Evolutionary conservation across 2,329 filamentous ascomycete genomes (phyloP).

Genomic region (Pseudogymnoascus sp.): DNA sequence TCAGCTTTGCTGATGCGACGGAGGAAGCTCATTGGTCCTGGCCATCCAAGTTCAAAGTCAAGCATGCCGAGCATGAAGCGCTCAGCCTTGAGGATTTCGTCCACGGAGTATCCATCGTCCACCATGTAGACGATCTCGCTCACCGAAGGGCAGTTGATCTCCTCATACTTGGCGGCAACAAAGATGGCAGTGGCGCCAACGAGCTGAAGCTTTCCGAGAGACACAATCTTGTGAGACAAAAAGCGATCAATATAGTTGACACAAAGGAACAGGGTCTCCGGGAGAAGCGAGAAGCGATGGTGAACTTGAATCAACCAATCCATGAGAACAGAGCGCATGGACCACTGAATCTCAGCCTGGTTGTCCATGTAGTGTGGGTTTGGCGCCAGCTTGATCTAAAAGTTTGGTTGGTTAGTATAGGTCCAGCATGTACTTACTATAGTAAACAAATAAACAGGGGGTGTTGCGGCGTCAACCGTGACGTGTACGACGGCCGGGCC

Average conservation of each 20-base stretch:
- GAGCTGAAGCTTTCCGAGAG: conserved; percentile 86
- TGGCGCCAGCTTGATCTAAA: conserved; percentile 68
- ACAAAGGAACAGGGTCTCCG: conserved; percentile 88
- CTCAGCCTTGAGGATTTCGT: conserved; percentile 95
- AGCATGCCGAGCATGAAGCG: conserved; percentile 98
- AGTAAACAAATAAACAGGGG: conserved; percentile 14
- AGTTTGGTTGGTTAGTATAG: conserved; percentile 21
- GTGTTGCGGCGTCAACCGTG: conserved; percentile 15
- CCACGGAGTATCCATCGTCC: conserved; percentile 76
- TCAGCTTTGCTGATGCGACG: conserved; percentile 96
- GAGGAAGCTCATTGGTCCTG: conserved; percentile 98
- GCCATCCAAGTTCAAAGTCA: conserved; percentile 91
- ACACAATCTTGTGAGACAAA: conserved; percentile 88
- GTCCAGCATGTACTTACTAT: conserved; percentile 18
- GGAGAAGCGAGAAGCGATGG: conserved; percentile 78
- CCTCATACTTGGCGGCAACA: conserved; percentile 94
- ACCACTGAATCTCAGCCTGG: conserved; percentile 97
- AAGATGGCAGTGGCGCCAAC: conserved; percentile 94
- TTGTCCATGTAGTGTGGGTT: conserved; percentile 94
- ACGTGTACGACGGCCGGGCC: conserved; percentile 10
- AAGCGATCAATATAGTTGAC: conserved; percentile 98
- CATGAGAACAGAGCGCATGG: conserved; percentile 94
- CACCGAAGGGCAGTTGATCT: conserved; percentile 95
- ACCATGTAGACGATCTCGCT: conserved; percentile 98
- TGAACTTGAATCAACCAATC: conserved; percentile 98